Percentiles rank a stretch among this genome's conserved stretches.
These are phyloP conservation scores for Aspergillus sp. DNA, from an alignment of 2,329 filamentous ascomycete genomes.

Conservation along the genomic window DNA sequence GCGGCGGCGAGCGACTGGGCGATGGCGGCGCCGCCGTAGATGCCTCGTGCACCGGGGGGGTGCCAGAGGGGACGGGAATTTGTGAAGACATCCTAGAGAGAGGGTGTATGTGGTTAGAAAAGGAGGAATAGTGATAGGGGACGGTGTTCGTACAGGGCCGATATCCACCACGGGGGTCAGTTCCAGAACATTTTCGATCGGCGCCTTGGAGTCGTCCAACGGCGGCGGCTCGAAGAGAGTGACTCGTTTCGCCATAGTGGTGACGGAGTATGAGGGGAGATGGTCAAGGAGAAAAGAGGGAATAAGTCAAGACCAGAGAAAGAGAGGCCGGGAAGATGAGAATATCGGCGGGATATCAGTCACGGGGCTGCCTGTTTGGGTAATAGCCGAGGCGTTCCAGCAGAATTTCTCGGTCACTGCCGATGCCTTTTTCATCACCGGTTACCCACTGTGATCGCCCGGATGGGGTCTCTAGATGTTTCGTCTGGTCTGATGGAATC, in stretches of 20 bases:
- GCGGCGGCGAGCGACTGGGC: slow-evolving; percentile 87
- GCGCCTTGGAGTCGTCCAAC: slow-evolving; percentile 67
- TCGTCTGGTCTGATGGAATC: too few relatives aligned
- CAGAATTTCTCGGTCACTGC: slow-evolving; percentile 1
- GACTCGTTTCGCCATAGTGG: slow-evolving; percentile 34
- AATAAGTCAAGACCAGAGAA: neutral
- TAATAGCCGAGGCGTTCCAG: slow-evolving; percentile 15
- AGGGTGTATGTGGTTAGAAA: slow-evolving; percentile 4
- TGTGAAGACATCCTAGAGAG: slow-evolving; percentile 77
- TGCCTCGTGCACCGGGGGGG: slow-evolving; percentile 83
- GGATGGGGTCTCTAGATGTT: too few relatives aligned
- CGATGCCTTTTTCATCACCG: neutral
- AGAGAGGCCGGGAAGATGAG: neutral
- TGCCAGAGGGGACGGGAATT: slow-evolving; percentile 92
- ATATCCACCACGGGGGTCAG: slow-evolving; percentile 66
- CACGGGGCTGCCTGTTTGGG: slow-evolving; percentile 10
- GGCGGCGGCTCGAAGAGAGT: slow-evolving; percentile 76
- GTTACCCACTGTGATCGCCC: neutral
- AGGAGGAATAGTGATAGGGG: neutral
- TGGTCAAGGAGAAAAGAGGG: neutral
- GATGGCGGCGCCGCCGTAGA: slow-evolving; percentile 91
- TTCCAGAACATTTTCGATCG: slow-evolving; percentile 87
- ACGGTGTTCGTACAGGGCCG: slow-evolving; percentile 54
- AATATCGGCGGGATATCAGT: neutral
- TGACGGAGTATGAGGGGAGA: neutral